These are phyloP conservation scores for Dipodascopsis tothii DNA, from an alignment of 805 yeast species.

Conservation along the genomic window DNA sequence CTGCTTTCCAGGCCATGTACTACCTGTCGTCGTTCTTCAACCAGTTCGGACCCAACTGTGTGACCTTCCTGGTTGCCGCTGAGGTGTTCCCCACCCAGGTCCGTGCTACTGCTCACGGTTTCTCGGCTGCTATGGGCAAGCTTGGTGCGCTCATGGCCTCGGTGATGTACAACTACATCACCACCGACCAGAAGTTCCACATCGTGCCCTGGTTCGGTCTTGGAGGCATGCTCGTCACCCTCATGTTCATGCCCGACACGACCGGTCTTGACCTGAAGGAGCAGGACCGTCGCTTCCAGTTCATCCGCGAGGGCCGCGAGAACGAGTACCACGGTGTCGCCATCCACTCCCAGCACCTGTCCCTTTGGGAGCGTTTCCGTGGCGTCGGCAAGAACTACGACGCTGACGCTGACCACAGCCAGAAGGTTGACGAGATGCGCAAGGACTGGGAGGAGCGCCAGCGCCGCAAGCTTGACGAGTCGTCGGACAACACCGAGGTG, in stretches of 20 bases:
- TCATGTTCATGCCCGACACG: conserved; percentile 33
- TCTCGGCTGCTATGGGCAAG: conserved; percentile 60
- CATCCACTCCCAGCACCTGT: conserved; percentile 32
- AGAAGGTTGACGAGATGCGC: conserved; percentile 34
- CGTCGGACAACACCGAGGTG: conserved; percentile 7
- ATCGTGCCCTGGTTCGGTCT: conserved; percentile 37
- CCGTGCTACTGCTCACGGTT: conserved; percentile 62
- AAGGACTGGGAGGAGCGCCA: conserved; percentile 33
- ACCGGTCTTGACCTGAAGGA: conserved; percentile 35
- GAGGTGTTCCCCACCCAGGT: conserved; percentile 59
- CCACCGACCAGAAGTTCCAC: conserved; percentile 31
- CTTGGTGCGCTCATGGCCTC: conserved; percentile 46
- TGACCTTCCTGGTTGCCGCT: conserved; percentile 57
- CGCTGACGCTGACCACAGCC: conserved; percentile 35
- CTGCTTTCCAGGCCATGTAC: conserved; percentile 46
- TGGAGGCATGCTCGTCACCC: conserved; percentile 32
- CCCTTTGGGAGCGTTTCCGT: conserved; percentile 32
- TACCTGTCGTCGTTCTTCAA: conserved; percentile 55
- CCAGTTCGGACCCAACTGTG: conserved; percentile 61
- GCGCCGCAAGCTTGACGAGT: conserved; percentile 25
- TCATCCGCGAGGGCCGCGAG: conserved; percentile 31
- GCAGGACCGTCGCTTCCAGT: conserved; percentile 35
- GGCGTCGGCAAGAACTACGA: conserved; percentile 33
- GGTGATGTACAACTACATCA: conserved; percentile 34
- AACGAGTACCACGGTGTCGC: conserved; percentile 37